Evolutionary conservation across 257 asterid species (phyloP).

Genomic region (Gentiana macrophylla): DNA sequence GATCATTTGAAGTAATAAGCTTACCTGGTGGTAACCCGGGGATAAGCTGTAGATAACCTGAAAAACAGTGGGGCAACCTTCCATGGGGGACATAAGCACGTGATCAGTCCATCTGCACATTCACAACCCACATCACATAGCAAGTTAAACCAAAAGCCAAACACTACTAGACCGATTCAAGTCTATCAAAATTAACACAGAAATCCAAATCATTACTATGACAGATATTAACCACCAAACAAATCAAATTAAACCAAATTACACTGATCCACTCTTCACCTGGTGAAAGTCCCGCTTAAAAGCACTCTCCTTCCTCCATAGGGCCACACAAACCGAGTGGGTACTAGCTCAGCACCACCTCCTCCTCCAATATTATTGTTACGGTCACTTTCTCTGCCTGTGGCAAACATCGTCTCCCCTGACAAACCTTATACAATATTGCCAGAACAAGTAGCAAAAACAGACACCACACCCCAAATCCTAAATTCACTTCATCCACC

Average conservation of each 20-base stretch:
- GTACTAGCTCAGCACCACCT: constrained; percentile 30
- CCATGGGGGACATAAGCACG: constrained; percentile 55
- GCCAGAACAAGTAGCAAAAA: too few species aligned
- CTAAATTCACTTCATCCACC: too few species aligned
- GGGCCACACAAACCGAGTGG: constrained; percentile 67
- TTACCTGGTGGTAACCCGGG: constrained; percentile 69
- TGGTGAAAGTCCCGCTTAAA: constrained; percentile 59
- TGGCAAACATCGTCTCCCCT: constrained; percentile 42
- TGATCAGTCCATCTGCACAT: constrained; percentile 51
- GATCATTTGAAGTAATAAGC: background rate
- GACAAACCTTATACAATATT: background rate
- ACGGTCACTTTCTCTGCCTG: constrained; percentile 26
- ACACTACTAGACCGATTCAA: background rate
- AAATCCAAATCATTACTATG: background rate
- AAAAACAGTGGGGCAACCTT: constrained; percentile 68
- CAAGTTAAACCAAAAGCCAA: background rate
- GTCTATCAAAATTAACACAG: too few species aligned
- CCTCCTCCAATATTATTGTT: constrained; percentile 24
- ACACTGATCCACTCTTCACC: constrained; percentile 26
- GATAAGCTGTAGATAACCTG: constrained; percentile 48
- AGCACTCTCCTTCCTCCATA: constrained; percentile 59
- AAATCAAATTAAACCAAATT: constrained; percentile 9
- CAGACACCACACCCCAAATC: too few species aligned
- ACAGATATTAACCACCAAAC: constrained; percentile 1
- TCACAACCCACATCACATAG: background rate